Evolutionary conservation across 345 rosid genomes (phyloP), one percentile per base, ranked within the genome.

Genomic region (Geranium brycei): DNA sequence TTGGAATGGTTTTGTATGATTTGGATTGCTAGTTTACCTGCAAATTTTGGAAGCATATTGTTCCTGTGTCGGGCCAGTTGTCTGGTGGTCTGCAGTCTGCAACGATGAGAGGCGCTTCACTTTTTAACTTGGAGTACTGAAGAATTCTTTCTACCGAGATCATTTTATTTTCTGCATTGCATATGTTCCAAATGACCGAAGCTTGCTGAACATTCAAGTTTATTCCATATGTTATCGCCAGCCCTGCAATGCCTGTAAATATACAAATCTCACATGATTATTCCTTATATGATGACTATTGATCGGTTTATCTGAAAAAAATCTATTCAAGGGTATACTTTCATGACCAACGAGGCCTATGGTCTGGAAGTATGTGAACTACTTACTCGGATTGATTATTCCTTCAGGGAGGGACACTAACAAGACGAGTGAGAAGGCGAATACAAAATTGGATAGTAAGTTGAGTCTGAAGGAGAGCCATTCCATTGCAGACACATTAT

Each of bases 391-490:
- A 73, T 73, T 84, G 71, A 91, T 89, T 57, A 87, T 70, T 82
- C 98, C 98, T 79, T 89, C 96, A 67, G 96, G 98, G 18, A 91
- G 92, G 61, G 83, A 77, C 60, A 89, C 95, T 71, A 91, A 86
- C 76, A 91, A 71, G 63, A 87, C 84, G 81, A 91, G 69, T 35
- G 98, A 82, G 78, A 84, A 89, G 30, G 92, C 96, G 76, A 91
- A 89, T 19, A 91, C 92, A 71, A 89, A 89, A 75, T 89, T 88
- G 63, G 98, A 91, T 53, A 91, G 79, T 31, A 91, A 6, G 77
- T 89, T 89, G 71, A 91, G 76, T 70, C 98, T 79, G 81, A 87
- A 89, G 66, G 91, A 89, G 68, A 91, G 91, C 98, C 98, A 91
- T 68, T 91, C 98, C 96, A 91, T 89, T 38, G 98, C 96, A 19